Evolutionary conservation across 78 protist genomes (phyloP).

Genomic region (Dictyostelium firmibasis): DNA sequence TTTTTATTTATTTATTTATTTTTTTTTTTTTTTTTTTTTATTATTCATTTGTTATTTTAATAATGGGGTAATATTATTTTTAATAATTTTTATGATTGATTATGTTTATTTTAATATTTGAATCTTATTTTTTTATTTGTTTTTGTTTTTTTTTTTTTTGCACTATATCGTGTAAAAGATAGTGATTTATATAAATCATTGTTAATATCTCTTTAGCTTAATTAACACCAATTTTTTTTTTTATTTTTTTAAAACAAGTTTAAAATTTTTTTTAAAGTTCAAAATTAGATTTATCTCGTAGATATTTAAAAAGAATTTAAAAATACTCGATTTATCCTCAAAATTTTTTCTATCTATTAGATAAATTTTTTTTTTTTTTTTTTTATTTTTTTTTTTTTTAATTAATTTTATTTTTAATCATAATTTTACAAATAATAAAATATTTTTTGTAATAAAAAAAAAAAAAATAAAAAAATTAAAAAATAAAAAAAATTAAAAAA

Average conservation of each 20-base stretch:
- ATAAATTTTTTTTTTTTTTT: too few species aligned
- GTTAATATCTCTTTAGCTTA: background rate
- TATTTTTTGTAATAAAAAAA: too few species aligned
- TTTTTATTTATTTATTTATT: too few species aligned
- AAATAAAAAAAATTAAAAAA: too few species aligned
- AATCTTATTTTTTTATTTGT: background rate
- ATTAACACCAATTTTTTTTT: background rate
- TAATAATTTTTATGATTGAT: background rate
- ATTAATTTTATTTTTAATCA: too few species aligned
- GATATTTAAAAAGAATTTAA: background rate
- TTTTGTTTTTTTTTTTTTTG: too few species aligned
- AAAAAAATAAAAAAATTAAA: too few species aligned
- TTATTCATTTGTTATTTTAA: background rate
- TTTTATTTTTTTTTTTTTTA: too few species aligned
- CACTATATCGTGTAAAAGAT: background rate
- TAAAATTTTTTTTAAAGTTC: background rate
- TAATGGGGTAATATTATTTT: background rate
- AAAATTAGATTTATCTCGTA: background rate
- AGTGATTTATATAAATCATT: background rate
- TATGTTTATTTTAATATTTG: background rate
- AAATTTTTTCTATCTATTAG: too few species aligned
- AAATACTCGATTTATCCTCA: background rate
- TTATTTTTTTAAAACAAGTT: too few species aligned
- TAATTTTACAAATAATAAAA: too few species aligned
- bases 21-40: too few species aligned